phyloP scores from a whole-genome alignment of 768 basidiomycete species.

The Panaeolus papilionaceus region DNA sequence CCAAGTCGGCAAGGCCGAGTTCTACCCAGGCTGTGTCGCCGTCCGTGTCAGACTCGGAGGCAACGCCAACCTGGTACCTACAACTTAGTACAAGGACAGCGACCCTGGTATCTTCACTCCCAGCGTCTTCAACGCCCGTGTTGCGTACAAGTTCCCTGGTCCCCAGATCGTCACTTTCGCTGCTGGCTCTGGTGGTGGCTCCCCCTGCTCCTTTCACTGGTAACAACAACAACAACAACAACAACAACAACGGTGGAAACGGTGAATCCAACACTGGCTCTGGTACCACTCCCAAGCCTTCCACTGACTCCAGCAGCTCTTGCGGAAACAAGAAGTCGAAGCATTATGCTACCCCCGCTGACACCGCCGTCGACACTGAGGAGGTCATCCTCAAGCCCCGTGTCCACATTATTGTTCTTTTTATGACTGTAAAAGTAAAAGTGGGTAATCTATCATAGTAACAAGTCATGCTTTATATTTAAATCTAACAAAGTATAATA shows the following conservation, averaged over 20 bases:
- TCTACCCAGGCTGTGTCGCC: slow-evolving; percentile 77
- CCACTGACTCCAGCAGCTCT: neutral
- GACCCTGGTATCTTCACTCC: slow-evolving; percentile 76
- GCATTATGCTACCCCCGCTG: neutral
- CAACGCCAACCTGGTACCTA: slow-evolving; percentile 74
- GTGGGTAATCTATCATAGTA: no score
- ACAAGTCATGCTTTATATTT: no score
- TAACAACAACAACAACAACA: no score
- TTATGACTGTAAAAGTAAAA: no score
- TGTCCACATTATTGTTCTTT: no score
- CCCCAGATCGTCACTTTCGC: slow-evolving; percentile 19
- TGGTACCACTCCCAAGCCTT: neutral
- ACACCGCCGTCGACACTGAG: neutral
- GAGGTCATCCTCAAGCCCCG: slow-evolving; percentile 1
- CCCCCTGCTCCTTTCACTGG: neutral
- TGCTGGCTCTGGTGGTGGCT: neutral
- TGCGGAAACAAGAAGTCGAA: slow-evolving; percentile 1
- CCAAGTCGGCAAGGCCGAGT: slow-evolving; percentile 69
- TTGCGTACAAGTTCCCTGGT: slow-evolving; percentile 38
- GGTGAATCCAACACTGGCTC: neutral
- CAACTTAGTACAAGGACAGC: slow-evolving; percentile 43
- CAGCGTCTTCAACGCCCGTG: slow-evolving; percentile 39
- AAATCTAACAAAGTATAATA: no score
- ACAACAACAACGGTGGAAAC: no score
- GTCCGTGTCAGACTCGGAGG: slow-evolving; percentile 54